phyloP scores from a whole-genome alignment of 2,329 filamentous ascomycete genomes.

The Madurella mycetomatis region DNA sequence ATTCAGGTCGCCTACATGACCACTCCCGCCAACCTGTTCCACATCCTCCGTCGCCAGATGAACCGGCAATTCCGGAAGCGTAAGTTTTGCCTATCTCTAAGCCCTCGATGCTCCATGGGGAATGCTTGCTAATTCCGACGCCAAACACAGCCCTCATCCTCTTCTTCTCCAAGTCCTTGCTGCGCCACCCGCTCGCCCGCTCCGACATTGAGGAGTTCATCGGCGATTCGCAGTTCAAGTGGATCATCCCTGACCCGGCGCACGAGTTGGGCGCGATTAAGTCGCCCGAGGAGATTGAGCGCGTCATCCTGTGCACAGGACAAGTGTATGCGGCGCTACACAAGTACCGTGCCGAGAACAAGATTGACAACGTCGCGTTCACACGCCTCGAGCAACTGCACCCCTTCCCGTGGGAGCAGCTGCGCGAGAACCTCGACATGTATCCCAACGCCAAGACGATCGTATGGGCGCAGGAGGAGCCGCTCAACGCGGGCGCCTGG shows the following conservation, averaged over 20 bases:
- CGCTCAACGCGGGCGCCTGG: constrained; percentile 95
- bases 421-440: constrained; percentile 92
- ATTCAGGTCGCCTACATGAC: constrained; percentile 99
- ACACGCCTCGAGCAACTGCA: constrained; percentile 96
- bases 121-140: constrained; percentile 23
- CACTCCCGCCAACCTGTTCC: constrained; percentile 93
- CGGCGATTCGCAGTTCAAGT: constrained; percentile 88
- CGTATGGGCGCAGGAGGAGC: constrained; percentile 97
- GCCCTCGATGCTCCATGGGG: not conserved
- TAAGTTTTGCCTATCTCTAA: constrained; percentile 47
- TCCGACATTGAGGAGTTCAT: constrained; percentile 88
- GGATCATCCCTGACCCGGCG: constrained; percentile 89
- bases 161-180: constrained; percentile 97
- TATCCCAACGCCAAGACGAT: constrained; percentile 98
- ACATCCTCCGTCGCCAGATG: constrained; percentile 94
- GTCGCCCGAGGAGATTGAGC: constrained; percentile 79
- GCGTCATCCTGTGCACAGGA: constrained; percentile 89
- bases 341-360: constrained; percentile 85
- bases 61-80: constrained; percentile 99
- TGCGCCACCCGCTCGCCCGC: constrained; percentile 88
- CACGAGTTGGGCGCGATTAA: constrained; percentile 74
- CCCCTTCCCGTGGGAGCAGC: constrained; percentile 96
- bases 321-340: constrained; percentile 88
- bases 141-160: constrained; percentile 69
- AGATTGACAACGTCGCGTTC: constrained; percentile 85